Conservation (phyloP, 2,329 filamentous ascomycete species). For the Geosmithia putterillii region DNA sequence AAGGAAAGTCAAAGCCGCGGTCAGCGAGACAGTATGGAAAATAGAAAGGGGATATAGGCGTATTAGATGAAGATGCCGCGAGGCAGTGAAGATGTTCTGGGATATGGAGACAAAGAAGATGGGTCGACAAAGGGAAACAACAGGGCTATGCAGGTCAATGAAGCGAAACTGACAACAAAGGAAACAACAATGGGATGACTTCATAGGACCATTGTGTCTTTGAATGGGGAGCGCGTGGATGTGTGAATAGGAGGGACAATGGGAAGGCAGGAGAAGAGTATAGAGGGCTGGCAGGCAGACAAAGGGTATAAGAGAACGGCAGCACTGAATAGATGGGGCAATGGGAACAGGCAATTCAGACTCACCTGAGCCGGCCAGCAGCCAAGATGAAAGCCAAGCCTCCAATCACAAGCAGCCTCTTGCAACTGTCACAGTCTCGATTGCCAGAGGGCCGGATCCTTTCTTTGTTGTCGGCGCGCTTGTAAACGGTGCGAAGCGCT, state of each 20-base stretch:
- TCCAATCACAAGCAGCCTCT: constrained; percentile 2
- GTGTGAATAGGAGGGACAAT: constrained; percentile 2
- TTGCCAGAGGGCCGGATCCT: neutral
- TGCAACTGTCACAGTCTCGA: neutral
- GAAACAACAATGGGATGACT: constrained; percentile 3
- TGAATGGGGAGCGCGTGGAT: neutral
- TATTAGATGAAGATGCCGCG: constrained; percentile 1
- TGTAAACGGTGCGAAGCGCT: constrained; percentile 2
- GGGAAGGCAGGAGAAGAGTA: neutral
- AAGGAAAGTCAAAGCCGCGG: constrained; percentile 1
- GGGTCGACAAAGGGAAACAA: constrained; percentile 3
- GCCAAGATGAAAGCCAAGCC: too few relatives aligned
- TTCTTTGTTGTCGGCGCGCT: constrained; percentile 1
- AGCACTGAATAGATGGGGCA: neutral
- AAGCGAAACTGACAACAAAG: constrained; percentile 3
- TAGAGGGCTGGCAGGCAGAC: neutral
- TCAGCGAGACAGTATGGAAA: constrained; percentile 1
- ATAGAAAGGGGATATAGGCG: neutral
- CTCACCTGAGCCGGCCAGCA: constrained; percentile 4
- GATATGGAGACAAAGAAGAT: constrained; percentile 3
- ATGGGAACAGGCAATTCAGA: neutral
- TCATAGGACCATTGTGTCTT: constrained; percentile 1
- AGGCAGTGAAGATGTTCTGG: constrained; percentile 3
- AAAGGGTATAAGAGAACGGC: neutral
- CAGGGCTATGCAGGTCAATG: constrained; percentile 7